Evolutionary conservation across 352 stramenopile species (phyloP).

Genomic region (Globisporangium cederbergense): DNA sequence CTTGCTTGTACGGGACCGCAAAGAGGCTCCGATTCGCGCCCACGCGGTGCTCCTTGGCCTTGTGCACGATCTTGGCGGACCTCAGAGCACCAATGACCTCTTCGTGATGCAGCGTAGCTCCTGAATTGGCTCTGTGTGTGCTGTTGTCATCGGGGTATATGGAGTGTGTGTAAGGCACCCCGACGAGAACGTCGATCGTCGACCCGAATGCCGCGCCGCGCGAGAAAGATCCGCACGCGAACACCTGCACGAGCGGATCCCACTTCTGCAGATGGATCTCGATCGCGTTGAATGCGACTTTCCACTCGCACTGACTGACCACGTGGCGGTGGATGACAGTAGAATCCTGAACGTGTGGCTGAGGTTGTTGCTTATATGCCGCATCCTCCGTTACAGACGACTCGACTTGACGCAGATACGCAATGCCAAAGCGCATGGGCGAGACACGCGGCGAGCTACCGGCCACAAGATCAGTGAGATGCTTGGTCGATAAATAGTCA

Average conservation of each 20-base stretch:
- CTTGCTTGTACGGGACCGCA: conserved; percentile 57
- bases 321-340: conserved; percentile 26
- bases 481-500: conserved; percentile 22
- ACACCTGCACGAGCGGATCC: conserved; percentile 48
- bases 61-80: conserved; percentile 35
- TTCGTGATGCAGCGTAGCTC: conserved; percentile 15
- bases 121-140: neutral
- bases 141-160: too few species aligned
- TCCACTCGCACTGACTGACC: conserved; percentile 57
- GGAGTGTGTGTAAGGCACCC: conserved; percentile 19
- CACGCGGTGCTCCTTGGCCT: conserved; percentile 27
- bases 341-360: neutral
- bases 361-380: conserved; percentile 3
- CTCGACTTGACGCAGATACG: conserved; percentile 26
- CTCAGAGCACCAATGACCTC: conserved; percentile 37
- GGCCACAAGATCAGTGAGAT: conserved; percentile 22
- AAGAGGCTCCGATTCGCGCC: conserved; percentile 41
- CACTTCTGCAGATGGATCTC: conserved; percentile 58
- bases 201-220: conserved; percentile 67
- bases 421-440: conserved; percentile 32
- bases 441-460: conserved; percentile 20
- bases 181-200: conserved; percentile 67
- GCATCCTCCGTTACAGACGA: conserved; percentile 1
- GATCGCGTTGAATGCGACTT: conserved; percentile 61
- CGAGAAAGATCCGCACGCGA: conserved; percentile 68